phyloP scores from a whole-genome alignment of 352 stramenopile species.

The Thalassiosira pacifica region DNA sequence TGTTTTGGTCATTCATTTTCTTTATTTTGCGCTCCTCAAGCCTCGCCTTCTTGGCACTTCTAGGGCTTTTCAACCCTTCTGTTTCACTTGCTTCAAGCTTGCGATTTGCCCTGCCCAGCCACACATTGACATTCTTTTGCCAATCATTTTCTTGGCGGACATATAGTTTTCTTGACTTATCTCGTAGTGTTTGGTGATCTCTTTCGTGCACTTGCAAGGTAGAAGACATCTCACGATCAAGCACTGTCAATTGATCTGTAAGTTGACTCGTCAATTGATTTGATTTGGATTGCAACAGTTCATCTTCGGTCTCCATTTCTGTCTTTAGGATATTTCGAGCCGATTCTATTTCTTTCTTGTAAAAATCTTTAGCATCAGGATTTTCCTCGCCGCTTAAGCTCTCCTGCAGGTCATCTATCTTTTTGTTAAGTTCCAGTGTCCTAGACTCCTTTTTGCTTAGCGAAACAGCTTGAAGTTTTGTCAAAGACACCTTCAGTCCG shows the following conservation, averaged over 20 bases:
- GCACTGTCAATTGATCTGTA: constrained; percentile 22
- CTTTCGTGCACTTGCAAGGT: constrained; percentile 21
- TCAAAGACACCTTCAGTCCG: constrained; percentile 39
- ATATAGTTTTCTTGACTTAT: constrained; percentile 34
- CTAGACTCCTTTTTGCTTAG: constrained; percentile 39
- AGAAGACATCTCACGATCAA: constrained; percentile 35
- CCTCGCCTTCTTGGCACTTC: constrained; percentile 37
- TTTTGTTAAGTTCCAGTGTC: constrained; percentile 50
- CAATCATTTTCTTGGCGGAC: constrained; percentile 39
- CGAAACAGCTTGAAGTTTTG: constrained; percentile 18
- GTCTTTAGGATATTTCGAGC: constrained; percentile 10
- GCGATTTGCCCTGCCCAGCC: constrained; percentile 43
- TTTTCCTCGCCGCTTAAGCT: constrained; percentile 1
- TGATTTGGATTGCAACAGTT: constrained; percentile 7
- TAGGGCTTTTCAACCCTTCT: not conserved
- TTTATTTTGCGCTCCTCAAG: constrained; percentile 16
- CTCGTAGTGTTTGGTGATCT: constrained; percentile 19
- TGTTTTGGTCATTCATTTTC: too few relatives aligned
- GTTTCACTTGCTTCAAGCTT: constrained; percentile 14
- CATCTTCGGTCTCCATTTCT: constrained; percentile 47
- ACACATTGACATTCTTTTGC: constrained; percentile 49
- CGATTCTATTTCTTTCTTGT: constrained; percentile 26
- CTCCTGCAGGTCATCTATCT: constrained; percentile 44
- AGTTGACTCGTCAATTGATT: constrained; percentile 42
- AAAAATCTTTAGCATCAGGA: constrained; percentile 7